These are phyloP conservation scores for Fomitopsis serialis DNA, from an alignment of 768 basidiomycete genomes.

Conservation along the genomic window DNA sequence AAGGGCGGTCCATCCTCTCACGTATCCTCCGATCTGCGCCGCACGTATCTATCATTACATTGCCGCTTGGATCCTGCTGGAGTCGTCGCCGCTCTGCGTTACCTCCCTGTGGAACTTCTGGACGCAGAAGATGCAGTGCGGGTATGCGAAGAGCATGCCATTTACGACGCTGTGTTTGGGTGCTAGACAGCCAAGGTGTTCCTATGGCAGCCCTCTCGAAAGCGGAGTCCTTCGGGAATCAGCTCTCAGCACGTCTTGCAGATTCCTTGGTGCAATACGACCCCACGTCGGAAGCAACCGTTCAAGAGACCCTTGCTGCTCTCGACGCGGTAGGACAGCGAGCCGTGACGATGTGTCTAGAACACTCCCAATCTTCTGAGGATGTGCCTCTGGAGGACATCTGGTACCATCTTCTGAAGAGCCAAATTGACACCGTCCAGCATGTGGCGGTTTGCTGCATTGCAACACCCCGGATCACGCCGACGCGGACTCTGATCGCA, in stretches of 20 bases:
- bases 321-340: constrained; percentile 55
- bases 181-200: constrained; percentile 57
- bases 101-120: constrained; percentile 45
- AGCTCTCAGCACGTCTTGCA: constrained; percentile 40
- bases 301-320: constrained; percentile 22
- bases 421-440: constrained; percentile 79
- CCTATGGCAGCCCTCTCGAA: constrained; percentile 62
- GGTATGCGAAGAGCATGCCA: constrained; percentile 61
- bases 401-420: constrained; percentile 83
- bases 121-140: constrained; percentile 51
- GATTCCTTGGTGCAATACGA: constrained; percentile 26
- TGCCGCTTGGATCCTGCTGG: constrained; percentile 62
- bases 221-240: constrained; percentile 53
- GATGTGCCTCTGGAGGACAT: constrained; percentile 67
- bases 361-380: constrained; percentile 45
- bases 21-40: constrained; percentile 47
- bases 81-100: constrained; percentile 58
- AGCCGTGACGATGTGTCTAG: constrained; percentile 65
- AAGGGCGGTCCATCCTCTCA: constrained; percentile 31
- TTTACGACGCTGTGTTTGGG: constrained; percentile 83
- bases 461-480: constrained; percentile 9
- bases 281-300: neutral
- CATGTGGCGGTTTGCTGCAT: constrained; percentile 44
- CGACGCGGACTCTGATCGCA: neutral
- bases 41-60: constrained; percentile 66